Base-by-base conservation (phyloP, 495 filamentous ascomycete genomes). In the Thozetella sp. region DNA sequence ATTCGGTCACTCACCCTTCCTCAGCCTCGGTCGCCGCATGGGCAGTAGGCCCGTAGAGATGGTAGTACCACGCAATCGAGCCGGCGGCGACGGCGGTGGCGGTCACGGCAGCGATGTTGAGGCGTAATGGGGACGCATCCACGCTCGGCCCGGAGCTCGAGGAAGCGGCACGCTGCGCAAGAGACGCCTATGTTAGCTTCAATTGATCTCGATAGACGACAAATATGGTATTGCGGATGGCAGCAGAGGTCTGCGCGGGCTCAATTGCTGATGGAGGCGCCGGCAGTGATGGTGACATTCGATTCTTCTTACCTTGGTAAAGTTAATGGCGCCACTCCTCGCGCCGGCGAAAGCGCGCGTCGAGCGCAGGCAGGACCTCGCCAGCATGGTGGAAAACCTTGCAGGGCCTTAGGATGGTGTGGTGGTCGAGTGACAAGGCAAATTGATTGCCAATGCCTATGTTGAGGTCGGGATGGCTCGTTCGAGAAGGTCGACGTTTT, bases 11-110 rank as follows among this genome's bases (percentile, higher is more conserved):
- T 87, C 77, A 99, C 95, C 95, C 96, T 88, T 99, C 96, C 84
- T 99, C 96, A 72, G 86, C 85, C 62, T 91, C 92, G 67, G 96
- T 95, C 89, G 90, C 89, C 63, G 95, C 96, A 76, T 93, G 85
- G 37, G 90, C 86, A 62, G 88, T 88, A 59, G 89, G 84, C 66
- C 95, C 96, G 79, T 93, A 98, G 65, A 96, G 88, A 77, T 97
- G 91, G 73, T 93, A 95, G 77, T 97, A 97, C 93, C 92, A 97
- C 56, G 89, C 91, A 67, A 95, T 84, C 57, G 93, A 92, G 73
- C 93, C 93, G 73, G 91, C 78, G 64, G 95, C 93, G 67, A 91
- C 80, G 66, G 88, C 83, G 61, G 93, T 97, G 64, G 95, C 90
- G 63, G 90, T 91, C 67, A 83, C 83, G 63, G 89, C 92, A 73